Conservation (phyloP, 1,139 yeast genomes). For the Lodderomyces pseudojiufengensis region DNA sequence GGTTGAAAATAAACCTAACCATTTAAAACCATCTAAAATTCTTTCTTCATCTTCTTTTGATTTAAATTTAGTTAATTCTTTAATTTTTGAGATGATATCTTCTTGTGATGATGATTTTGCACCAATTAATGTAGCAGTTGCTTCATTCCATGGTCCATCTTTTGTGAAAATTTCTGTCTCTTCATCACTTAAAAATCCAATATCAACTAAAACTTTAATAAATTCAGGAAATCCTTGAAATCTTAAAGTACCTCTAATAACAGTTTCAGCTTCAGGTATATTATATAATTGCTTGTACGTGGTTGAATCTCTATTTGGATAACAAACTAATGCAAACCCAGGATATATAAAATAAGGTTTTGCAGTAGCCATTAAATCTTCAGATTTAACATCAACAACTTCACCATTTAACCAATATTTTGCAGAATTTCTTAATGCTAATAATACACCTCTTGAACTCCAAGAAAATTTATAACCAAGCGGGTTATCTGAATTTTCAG, state of each 20-base stretch:
- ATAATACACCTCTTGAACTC: constrained; percentile 96
- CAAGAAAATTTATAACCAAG: constrained; percentile 98
- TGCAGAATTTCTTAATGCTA: constrained; percentile 93
- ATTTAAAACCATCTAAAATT: constrained; percentile 81
- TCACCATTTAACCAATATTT: constrained; percentile 84
- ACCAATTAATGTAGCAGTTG: constrained; percentile 71
- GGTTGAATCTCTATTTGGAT: constrained; percentile 98
- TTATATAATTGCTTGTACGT: constrained; percentile 84
- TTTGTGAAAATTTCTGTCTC: constrained; percentile 52
- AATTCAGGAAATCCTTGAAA: constrained; percentile 99
- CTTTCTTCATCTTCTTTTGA: constrained; percentile 79
- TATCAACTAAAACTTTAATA: constrained; percentile 89
- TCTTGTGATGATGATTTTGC: constrained; percentile 65
- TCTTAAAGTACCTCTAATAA: constrained; percentile 94
- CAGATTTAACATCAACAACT: constrained; percentile 74
- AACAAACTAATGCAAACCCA: constrained; percentile 90
- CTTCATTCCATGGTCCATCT: constrained; percentile 83
- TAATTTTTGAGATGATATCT: constrained; percentile 74
- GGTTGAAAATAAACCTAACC: constrained; percentile 91
- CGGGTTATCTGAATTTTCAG: constrained; percentile 96
- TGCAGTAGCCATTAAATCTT: constrained; percentile 93
- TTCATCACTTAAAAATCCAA: constrained; percentile 86
- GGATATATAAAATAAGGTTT: constrained; percentile 94
- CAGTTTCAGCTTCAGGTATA: constrained; percentile 97
- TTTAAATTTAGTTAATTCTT: constrained; percentile 75